These are phyloP conservation scores for Candida sithepensis DNA, from an alignment of 805 yeast species.

Conservation along the genomic window DNA sequence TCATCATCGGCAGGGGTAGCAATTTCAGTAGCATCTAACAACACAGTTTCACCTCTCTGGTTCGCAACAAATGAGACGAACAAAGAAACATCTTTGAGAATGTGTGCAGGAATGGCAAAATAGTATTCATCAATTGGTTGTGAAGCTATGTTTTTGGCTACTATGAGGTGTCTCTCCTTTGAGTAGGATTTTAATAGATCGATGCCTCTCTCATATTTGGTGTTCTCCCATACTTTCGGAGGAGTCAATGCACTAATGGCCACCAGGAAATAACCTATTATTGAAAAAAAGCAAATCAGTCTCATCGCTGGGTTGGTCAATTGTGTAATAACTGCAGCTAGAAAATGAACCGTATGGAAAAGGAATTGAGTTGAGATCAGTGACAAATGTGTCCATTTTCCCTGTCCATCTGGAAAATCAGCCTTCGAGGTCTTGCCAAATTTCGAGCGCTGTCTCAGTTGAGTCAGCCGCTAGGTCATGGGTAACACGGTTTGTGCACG, in stretches of 20 bases:
- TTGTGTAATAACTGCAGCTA: not conserved
- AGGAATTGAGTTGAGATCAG: not conserved
- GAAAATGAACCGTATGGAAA: not conserved
- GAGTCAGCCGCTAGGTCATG: no score
- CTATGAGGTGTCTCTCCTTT: conserved; percentile 55
- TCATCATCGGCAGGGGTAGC: conserved; percentile 11
- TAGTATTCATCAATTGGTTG: conserved; percentile 54
- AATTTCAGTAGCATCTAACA: conserved; percentile 17
- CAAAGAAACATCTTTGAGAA: conserved; percentile 25
- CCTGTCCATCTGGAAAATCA: not conserved
- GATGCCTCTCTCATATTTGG: conserved; percentile 48
- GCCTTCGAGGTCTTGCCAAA: not conserved
- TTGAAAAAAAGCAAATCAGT: conserved; percentile 1
- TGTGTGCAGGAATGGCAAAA: conserved; percentile 52
- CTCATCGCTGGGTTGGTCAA: conserved; percentile 3
- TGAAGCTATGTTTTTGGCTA: conserved; percentile 53
- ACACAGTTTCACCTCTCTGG: conserved; percentile 18
- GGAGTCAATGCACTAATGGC: conserved; percentile 15
- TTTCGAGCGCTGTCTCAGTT: not conserved
- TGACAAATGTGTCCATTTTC: not conserved
- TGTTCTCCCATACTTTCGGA: conserved; percentile 50
- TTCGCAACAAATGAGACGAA: conserved; percentile 19
- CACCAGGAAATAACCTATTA: conserved; percentile 3
- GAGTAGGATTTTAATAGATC: conserved; percentile 68
- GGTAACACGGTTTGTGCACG: no score